phyloP scores from a whole-genome alignment of 345 rosid genomes.

The Hirschfeldia incana region DNA sequence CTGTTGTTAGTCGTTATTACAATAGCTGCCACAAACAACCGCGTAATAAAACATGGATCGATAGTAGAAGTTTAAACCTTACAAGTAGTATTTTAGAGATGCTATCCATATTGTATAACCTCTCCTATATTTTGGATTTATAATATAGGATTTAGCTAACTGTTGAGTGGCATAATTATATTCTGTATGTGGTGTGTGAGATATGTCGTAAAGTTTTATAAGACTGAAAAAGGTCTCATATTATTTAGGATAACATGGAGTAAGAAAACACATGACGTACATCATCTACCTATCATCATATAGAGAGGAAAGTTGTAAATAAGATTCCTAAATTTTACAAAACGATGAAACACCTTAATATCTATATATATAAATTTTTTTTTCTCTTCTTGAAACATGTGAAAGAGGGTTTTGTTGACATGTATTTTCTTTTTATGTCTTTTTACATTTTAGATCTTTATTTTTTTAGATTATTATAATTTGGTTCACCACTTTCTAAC shows the following conservation, averaged over 20 bases:
- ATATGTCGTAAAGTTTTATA: not conserved
- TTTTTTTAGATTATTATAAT: too few relatives aligned
- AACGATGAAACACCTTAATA: slow-evolving; percentile 20
- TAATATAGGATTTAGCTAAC: not conserved
- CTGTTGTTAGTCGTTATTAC: not conserved
- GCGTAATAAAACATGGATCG: not conserved
- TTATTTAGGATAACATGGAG: slow-evolving; percentile 22
- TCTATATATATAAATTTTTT: too few relatives aligned
- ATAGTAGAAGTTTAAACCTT: not conserved
- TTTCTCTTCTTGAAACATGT: too few relatives aligned
- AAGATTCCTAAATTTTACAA: slow-evolving; percentile 17
- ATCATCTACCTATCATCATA: slow-evolving; percentile 16
- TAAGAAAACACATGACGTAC: slow-evolving; percentile 20
- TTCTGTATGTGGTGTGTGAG: slow-evolving; percentile 16
- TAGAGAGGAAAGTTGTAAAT: not conserved
- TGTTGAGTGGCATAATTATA: slow-evolving; percentile 1
- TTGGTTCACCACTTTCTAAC: too few relatives aligned
- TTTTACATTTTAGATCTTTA: too few relatives aligned
- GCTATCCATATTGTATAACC: not conserved
- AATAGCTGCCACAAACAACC: not conserved
- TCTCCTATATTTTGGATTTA: not conserved
- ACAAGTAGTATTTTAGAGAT: not conserved
- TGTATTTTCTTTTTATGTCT: too few relatives aligned
- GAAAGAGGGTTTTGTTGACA: too few relatives aligned
- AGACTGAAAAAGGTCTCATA: slow-evolving; percentile 13